Evolutionary conservation across 208 protist species (phyloP), one percentile per base, ranked within the genome.

Genomic region (Trypanosoma rangeli): DNA sequence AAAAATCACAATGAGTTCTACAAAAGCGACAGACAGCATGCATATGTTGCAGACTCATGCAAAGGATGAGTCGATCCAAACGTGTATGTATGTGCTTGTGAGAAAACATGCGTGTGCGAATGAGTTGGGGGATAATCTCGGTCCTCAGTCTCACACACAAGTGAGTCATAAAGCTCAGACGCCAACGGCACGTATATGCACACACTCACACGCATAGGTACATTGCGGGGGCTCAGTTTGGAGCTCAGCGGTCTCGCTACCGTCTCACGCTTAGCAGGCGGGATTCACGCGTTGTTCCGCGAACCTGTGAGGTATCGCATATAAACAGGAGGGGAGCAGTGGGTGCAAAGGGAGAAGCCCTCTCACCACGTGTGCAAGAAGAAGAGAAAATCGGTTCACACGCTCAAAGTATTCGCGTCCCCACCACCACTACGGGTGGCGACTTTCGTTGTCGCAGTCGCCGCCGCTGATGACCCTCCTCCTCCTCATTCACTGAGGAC

Each of bases 351-450:
- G 20, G 26, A 3, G 28, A 57, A 57, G 5, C 10, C 4, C 15
- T 20, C 15, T 28, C 46, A 50, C 33, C 33, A 37, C 33, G 24
- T 2, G 48, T 12, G 24, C 10, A 61, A 20, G 28, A 37, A 10
- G 28, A 39, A 37, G 3, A 35, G 20, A 35, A 28, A 59, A 59
- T 18, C 4, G 18, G 18, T 1, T 8, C 26, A 48, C 5, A 48
- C 7, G 39, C 2, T 62, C 62, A 84, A 18, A 85, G 50, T 76
- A 86, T 86, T 44, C 76, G 80, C 12, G 84, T 86, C 20, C 73
- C 84, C 31, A 89, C 82, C 28, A 85, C 59, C 48, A 64, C 39
- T 18, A 71, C 29, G 7, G 66, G 8, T 20, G 12, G 44, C 18
- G 1, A 18, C 49, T 53, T 18, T 26, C 49, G 49, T 26, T 26